A percentile compares a stretch with the other conserved stretches of the same genome.
These are phyloP conservation scores for Botrytis hyacinthi DNA, from an alignment of 2,329 filamentous ascomycete species.

Conservation along the genomic window DNA sequence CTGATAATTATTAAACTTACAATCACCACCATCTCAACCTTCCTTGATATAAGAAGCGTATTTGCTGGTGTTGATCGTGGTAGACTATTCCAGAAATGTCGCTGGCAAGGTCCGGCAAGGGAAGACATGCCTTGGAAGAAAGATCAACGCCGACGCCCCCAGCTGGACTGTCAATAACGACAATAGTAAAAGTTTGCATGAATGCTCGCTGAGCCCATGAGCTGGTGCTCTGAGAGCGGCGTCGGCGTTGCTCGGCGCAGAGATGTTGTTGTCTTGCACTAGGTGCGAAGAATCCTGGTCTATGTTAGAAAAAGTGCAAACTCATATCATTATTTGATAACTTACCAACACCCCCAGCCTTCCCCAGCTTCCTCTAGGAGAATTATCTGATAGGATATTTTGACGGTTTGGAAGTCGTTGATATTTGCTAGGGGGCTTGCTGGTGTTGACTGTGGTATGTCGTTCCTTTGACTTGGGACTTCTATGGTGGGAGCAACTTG, in stretches of 20 bases:
- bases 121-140: neutral
- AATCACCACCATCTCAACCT: neutral
- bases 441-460: neutral
- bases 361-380: neutral
- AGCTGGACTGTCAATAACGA: neutral
- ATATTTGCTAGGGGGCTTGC: neutral
- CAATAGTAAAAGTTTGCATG: neutral
- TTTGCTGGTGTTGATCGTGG: neutral
- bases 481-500: no score
- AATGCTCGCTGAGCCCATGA: neutral
- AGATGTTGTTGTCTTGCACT: no score
- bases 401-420: neutral
- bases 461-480: no score
- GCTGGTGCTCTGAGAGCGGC: neutral
- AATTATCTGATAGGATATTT: neutral
- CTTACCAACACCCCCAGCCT: accelerated
- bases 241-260: no score
- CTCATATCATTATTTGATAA: neutral
- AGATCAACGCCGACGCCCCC: neutral
- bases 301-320: neutral
- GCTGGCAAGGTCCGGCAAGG: neutral
- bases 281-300: neutral
- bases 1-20: accelerated
- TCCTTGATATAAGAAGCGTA: neutral
- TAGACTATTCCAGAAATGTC: neutral